A percentile compares a stretch with the other conserved stretches of the same genome.
These are phyloP conservation scores for Colletotrichum shisoi DNA, from an alignment of 2,329 filamentous ascomycete species.

Conservation along the genomic window DNA sequence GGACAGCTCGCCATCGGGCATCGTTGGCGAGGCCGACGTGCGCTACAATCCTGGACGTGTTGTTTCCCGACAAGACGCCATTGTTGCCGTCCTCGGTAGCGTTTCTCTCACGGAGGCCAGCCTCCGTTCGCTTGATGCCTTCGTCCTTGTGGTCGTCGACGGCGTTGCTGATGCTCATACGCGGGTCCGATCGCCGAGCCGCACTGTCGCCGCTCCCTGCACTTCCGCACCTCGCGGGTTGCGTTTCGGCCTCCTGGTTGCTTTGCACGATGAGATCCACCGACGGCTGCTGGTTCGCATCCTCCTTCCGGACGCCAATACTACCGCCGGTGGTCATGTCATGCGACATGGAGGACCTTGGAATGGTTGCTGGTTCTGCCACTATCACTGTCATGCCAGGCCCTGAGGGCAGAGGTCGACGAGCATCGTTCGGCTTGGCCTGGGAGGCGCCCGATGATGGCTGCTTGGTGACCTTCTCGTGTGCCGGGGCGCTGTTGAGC, in stretches of 20 bases:
- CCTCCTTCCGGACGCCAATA: background rate
- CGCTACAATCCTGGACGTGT: slow-evolving; percentile 22
- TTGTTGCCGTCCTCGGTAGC: background rate
- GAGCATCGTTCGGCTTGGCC: background rate
- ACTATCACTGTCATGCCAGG: background rate
- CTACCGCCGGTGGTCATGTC: background rate
- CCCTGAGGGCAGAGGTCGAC: slow-evolving; percentile 23
- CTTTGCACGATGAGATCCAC: slow-evolving; percentile 1
- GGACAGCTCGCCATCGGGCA: slow-evolving; percentile 35
- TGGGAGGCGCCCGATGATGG: background rate
- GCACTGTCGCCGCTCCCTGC: slow-evolving; percentile 21
- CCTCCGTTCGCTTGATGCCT: background rate
- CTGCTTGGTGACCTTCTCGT: background rate
- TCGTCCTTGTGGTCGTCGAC: slow-evolving; percentile 14
- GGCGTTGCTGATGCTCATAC: slow-evolving; percentile 34
- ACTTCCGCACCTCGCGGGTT: background rate
- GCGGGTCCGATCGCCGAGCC: slow-evolving; percentile 25
- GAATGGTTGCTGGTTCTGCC: background rate
- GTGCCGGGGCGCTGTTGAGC: slow-evolving; percentile 9
- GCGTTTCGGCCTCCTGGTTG: slow-evolving; percentile 3
- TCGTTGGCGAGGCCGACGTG: slow-evolving; percentile 12
- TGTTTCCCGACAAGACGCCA: slow-evolving; percentile 20
- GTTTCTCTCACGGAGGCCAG: background rate
- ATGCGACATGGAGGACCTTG: slow-evolving; percentile 6
- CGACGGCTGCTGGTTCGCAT: slow-evolving; percentile 17